Evolutionary conservation across 1,284 basidiomycete species (phyloP).

Genomic region (Ustilago curta): DNA sequence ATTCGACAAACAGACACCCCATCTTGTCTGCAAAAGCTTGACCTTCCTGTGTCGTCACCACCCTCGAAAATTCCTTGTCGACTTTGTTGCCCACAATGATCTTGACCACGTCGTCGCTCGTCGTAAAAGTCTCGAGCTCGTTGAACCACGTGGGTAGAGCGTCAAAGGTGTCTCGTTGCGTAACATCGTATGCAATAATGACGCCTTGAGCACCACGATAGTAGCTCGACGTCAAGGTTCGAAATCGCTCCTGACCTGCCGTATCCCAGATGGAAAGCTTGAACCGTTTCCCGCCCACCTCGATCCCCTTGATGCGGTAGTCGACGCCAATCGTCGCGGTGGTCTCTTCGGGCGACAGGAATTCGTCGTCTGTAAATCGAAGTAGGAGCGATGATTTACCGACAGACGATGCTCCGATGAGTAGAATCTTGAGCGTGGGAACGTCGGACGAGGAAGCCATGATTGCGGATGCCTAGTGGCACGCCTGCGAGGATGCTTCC

Average conservation of each 20-base stretch:
- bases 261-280: constrained; percentile 74
- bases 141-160: constrained; percentile 91
- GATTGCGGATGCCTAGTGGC: neutral
- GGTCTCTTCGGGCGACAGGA: constrained; percentile 92
- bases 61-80: constrained; percentile 88
- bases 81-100: constrained; percentile 95
- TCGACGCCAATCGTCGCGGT: constrained; percentile 85
- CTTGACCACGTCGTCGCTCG: constrained; percentile 80
- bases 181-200: constrained; percentile 94
- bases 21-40: constrained; percentile 83
- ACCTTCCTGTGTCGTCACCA: constrained; percentile 84
- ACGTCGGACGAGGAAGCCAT: constrained; percentile 49
- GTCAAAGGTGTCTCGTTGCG: constrained; percentile 89
- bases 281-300: constrained; percentile 72
- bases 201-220: constrained; percentile 94
- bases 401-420: constrained; percentile 85
- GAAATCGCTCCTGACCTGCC: constrained; percentile 70
- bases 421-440: constrained; percentile 72
- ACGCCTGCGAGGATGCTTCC: neutral
- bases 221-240: constrained; percentile 90
- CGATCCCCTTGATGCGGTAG: constrained; percentile 73
- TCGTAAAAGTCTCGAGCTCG: constrained; percentile 92
- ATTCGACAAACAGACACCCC: constrained; percentile 86
- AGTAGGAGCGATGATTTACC: constrained; percentile 86
- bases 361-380: constrained; percentile 95